phyloP scores from a whole-genome alignment of 208 protist genomes.

The Novymonas esmeraldas region DNA sequence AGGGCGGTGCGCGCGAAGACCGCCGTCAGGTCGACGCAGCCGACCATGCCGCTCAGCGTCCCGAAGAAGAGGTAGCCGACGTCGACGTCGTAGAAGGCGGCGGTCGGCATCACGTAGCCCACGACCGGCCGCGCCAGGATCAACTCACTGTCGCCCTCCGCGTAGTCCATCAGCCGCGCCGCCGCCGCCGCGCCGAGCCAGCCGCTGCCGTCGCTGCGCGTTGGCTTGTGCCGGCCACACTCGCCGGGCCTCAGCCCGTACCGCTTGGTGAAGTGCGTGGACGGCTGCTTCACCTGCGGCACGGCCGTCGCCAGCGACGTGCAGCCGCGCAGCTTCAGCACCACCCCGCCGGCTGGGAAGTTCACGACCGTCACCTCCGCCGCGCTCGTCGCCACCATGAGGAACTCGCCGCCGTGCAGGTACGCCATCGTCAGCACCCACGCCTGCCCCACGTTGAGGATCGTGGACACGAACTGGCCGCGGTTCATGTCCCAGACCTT shows the following conservation, averaged over 20 bases:
- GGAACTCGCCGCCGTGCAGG: conserved; percentile 69
- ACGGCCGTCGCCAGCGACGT: conserved; percentile 57
- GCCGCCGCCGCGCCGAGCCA: conserved; percentile 51
- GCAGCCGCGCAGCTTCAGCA: conserved; percentile 85
- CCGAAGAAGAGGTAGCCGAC: conserved; percentile 68
- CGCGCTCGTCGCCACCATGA: conserved; percentile 79
- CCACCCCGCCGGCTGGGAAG: conserved; percentile 54
- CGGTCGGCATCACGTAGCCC: conserved; percentile 71
- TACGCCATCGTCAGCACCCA: conserved; percentile 83
- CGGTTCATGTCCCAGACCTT: conserved; percentile 72
- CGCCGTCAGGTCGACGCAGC: conserved; percentile 66
- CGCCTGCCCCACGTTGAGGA: conserved; percentile 67
- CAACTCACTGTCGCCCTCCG: conserved; percentile 34
- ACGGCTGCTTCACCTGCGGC: conserved; percentile 54
- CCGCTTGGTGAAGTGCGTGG: conserved; percentile 51
- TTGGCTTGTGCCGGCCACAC: conserved; percentile 62
- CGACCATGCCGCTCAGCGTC: conserved; percentile 64
- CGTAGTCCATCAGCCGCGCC: conserved; percentile 37
- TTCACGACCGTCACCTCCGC: conserved; percentile 85
- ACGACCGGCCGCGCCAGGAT: conserved; percentile 65
- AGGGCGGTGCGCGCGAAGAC: conserved; percentile 56
- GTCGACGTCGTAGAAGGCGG: conserved; percentile 59
- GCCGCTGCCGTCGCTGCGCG: conserved; percentile 34
- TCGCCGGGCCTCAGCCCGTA: conserved; percentile 80
- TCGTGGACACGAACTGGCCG: conserved; percentile 63